phyloP scores from a whole-genome alignment of 1,139 yeast species.

The Saccharomycopsis hybrid region DNA sequence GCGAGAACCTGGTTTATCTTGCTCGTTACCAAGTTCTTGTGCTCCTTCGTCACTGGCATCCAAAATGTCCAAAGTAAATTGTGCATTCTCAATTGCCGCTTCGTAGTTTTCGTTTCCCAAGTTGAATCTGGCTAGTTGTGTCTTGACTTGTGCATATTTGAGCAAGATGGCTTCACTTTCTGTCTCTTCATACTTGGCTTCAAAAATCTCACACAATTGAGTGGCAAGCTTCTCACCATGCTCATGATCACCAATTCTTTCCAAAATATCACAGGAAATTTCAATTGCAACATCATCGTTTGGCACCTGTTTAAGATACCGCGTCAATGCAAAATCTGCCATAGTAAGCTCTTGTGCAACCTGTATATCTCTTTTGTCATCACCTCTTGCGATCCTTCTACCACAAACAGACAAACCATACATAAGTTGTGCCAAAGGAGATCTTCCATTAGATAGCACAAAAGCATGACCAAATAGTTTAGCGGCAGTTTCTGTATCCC shows the following conservation, averaged over 20 bases:
- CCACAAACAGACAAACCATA: constrained; percentile 56
- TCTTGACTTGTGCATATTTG: constrained; percentile 52
- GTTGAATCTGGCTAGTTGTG: constrained; percentile 64
- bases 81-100: constrained; percentile 55
- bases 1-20: constrained; percentile 9
- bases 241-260: constrained; percentile 60
- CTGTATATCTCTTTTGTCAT: constrained; percentile 47
- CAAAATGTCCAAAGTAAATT: constrained; percentile 47
- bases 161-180: constrained; percentile 44
- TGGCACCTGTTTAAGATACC: constrained; percentile 64
- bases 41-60: constrained; percentile 25
- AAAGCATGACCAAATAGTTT: constrained; percentile 71
- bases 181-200: constrained; percentile 48
- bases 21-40: constrained; percentile 25
- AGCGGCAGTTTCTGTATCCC: constrained; percentile 45
- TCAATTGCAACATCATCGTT: constrained; percentile 55
- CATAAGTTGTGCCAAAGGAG: constrained; percentile 63
- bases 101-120: constrained; percentile 54
- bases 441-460: constrained; percentile 65
- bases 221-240: constrained; percentile 45
- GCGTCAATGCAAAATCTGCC: constrained; percentile 67
- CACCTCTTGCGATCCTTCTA: constrained; percentile 35
- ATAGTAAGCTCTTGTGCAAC: constrained; percentile 60
- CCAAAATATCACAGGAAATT: constrained; percentile 54
- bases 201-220: constrained; percentile 45